Conservation (phyloP, 371 early-diverging fungal species). For the Mortierella sp. region DNA sequence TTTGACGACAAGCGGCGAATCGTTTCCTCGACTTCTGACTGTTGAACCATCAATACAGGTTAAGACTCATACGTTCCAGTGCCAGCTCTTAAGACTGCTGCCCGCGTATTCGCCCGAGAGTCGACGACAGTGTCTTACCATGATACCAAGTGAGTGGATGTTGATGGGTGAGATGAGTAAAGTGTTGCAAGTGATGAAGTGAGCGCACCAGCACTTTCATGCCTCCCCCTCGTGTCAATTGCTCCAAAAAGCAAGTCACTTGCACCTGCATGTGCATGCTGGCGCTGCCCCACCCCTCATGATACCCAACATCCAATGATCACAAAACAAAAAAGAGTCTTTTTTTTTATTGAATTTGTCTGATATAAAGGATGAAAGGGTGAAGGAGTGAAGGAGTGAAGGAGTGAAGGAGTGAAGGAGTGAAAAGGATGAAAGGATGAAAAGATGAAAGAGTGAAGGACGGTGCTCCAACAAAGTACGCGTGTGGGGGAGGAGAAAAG, state of each 20-base stretch:
- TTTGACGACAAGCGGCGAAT: slow-evolving; percentile 86
- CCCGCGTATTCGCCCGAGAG: neutral
- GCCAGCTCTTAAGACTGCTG: neutral
- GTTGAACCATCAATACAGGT: neutral
- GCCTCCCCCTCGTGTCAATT: neutral
- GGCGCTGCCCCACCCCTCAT: too few relatives aligned
- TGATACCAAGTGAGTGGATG: neutral
- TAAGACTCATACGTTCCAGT: neutral
- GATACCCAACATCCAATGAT: too few relatives aligned
- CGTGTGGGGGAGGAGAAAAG: neutral
- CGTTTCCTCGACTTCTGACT: slow-evolving; percentile 91
- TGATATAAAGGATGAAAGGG: neutral
- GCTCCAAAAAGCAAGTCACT: neutral
- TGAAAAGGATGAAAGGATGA: neutral
- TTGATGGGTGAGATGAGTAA: neutral
- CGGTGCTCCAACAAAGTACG: neutral
- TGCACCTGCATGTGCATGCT: neutral
- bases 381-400: slow-evolving; percentile 1
- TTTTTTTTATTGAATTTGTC: neutral
- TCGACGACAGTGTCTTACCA: neutral
- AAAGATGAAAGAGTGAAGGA: slow-evolving; percentile 2
- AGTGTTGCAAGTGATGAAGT: neutral
- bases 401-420: too few relatives aligned
- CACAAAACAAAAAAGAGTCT: neutral
- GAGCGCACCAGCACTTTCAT: neutral